Percentiles rank a stretch among this genome's conserved stretches.
phyloP scores from a whole-genome alignment of 2,329 filamentous ascomycete species.

The Colletotrichum horii region DNA sequence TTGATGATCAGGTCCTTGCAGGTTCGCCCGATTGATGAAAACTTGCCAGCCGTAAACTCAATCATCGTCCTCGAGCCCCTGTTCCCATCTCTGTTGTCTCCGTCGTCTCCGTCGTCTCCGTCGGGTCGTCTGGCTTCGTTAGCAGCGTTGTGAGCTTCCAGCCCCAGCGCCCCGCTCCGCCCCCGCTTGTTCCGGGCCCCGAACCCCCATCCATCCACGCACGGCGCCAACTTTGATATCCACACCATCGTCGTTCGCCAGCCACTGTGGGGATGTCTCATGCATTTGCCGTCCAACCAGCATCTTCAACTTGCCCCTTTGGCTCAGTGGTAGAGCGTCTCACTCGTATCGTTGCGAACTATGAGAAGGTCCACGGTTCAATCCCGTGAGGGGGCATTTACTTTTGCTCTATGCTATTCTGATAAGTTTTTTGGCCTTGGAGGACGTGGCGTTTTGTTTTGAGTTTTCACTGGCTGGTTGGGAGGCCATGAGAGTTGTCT shows the following conservation, averaged over 20 bases:
- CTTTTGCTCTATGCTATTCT: background rate
- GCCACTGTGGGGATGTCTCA: background rate
- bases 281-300: background rate
- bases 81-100: too few relatives aligned
- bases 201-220: background rate
- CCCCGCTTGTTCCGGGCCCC: background rate
- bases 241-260: background rate
- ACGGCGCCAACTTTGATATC: background rate
- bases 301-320: background rate
- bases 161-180: background rate
- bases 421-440: background rate
- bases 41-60: too few relatives aligned
- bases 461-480: background rate
- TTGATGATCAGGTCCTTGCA: background rate
- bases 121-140: background rate
- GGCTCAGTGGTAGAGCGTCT: constrained; percentile 21
- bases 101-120: background rate
- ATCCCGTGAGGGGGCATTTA: constrained; percentile 16
- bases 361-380: constrained; percentile 21
- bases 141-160: background rate
- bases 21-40: background rate
- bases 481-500: background rate
- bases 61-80: too few relatives aligned
- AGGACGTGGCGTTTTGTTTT: background rate
- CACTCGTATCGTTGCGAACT: constrained; percentile 1